Percentiles rank a stretch among this genome's conserved stretches.
Conservation (phyloP, 495 filamentous ascomycete genomes). For the Aspergillus homomorphus region DNA sequence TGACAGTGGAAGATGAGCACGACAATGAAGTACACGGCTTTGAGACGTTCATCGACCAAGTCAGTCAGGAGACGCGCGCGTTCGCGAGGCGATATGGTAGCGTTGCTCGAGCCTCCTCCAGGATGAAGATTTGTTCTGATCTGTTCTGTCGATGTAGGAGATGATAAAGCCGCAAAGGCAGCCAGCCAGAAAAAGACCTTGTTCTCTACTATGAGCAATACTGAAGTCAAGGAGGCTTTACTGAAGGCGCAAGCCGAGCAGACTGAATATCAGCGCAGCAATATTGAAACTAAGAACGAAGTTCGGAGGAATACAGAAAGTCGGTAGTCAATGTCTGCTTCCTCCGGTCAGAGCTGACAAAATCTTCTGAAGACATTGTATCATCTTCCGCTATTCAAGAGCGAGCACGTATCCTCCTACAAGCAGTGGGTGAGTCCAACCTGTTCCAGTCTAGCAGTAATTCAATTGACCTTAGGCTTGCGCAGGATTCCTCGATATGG, state of each 20-base stretch:
- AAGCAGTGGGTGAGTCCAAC: neutral
- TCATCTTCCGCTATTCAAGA: no score
- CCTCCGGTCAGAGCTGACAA: no score
- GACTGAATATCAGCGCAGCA: no score
- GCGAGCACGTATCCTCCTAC: neutral
- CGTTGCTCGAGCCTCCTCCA: neutral
- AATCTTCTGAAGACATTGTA: no score
- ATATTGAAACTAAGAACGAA: no score
- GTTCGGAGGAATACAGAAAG: no score
- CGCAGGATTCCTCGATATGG: slow-evolving; percentile 1
- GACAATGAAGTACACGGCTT: slow-evolving; percentile 6
- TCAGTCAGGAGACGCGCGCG: neutral
- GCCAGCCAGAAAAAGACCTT: no score
- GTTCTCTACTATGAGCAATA: no score
- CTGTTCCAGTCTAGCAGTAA: neutral
- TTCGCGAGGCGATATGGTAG: slow-evolving; percentile 3
- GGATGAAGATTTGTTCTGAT: neutral
- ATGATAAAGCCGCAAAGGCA: neutral
- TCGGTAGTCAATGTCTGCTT: no score
- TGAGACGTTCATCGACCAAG: slow-evolving; percentile 8
- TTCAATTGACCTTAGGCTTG: no score
- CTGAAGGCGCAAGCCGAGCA: no score
- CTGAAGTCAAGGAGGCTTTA: no score
- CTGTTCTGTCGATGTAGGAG: neutral
- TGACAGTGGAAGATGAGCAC: neutral